A percentile compares a stretch with the other conserved stretches of the same genome.
Evolutionary conservation across 2,329 filamentous ascomycete genomes (phyloP).

Genomic region (Teratosphaeriaceae sp.): DNA sequence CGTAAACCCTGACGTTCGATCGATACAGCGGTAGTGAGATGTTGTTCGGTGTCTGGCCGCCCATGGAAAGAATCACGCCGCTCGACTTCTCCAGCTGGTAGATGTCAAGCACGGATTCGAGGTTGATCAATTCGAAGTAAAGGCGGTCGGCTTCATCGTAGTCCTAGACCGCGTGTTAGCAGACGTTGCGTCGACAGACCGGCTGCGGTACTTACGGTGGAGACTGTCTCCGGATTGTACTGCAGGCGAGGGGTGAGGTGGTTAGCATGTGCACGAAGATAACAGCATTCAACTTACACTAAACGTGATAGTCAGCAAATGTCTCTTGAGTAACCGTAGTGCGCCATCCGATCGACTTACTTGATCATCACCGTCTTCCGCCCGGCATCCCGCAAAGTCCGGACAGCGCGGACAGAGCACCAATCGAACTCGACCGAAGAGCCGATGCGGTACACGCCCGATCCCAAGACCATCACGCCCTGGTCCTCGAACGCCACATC

Average conservation of each 20-base stretch:
- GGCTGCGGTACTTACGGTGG: too few species aligned
- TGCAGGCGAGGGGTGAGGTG: not conserved
- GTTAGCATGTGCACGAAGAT: too few species aligned
- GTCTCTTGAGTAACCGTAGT: too few species aligned
- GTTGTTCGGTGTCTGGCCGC: conserved; percentile 96
- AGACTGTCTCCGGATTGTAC: conserved; percentile 82
- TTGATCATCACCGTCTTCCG: conserved; percentile 97
- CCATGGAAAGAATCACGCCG: conserved; percentile 91
- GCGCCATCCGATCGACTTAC: conserved; percentile 13
- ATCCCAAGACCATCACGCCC: conserved; percentile 93
- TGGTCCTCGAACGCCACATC: conserved; percentile 82
- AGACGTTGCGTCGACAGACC: too few species aligned
- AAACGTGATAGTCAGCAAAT: too few species aligned
- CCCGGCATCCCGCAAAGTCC: conserved; percentile 75
- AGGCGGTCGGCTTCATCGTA: conserved; percentile 91
- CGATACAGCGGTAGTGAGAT: conserved; percentile 86
- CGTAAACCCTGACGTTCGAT: conserved; percentile 83
- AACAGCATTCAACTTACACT: too few species aligned
- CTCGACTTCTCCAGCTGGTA: conserved; percentile 78
- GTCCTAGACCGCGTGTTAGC: too few species aligned
- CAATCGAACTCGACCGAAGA: conserved; percentile 99
- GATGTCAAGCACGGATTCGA: conserved; percentile 88
- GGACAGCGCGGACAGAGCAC: conserved; percentile 92
- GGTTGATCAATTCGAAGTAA: conserved; percentile 92
- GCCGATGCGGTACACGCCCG: conserved; percentile 93